Evolutionary conservation across 2,329 filamentous ascomycete species (phyloP).

Genomic region (Elsinoe fawcettii): DNA sequence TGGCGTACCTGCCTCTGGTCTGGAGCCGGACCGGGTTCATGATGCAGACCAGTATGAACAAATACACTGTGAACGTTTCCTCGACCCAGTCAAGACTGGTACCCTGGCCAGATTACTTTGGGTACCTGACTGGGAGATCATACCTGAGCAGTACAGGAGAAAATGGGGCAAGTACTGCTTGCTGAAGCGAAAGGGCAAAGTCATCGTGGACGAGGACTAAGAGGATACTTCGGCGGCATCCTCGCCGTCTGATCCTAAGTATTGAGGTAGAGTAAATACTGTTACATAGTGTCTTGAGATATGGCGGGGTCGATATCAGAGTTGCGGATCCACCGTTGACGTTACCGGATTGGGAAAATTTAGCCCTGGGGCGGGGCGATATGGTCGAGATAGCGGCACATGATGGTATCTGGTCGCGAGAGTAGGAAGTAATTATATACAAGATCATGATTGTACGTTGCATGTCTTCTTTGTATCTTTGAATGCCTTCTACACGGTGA

Average conservation of each 20-base stretch:
- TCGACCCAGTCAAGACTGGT: conserved; percentile 70
- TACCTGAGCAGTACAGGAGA: conserved; percentile 63
- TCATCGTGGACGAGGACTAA: conserved; percentile 1
- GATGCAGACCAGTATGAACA: conserved; percentile 70
- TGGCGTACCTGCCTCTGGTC: conserved; percentile 47
- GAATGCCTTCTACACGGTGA: no score
- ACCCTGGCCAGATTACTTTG: conserved; percentile 70
- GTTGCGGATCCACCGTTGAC: background rate
- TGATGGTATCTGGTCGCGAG: background rate
- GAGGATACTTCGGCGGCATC: background rate
- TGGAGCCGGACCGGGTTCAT: conserved; percentile 73
- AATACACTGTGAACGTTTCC: conserved; percentile 66
- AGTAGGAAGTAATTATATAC: background rate
- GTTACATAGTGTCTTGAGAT: background rate
- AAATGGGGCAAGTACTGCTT: conserved; percentile 88
- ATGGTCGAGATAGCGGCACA: conserved; percentile 5
- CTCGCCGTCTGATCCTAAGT: background rate
- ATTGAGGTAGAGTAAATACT: background rate
- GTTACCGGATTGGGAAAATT: conserved; percentile 12
- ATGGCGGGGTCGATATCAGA: conserved; percentile 11
- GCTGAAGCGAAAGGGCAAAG: conserved; percentile 33
- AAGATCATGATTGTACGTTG: background rate
- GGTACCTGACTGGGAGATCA: conserved; percentile 62
- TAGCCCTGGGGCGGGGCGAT: background rate
- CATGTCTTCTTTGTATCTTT: no score